These are phyloP conservation scores for Penicillium paradoxum DNA, from an alignment of 495 filamentous ascomycete genomes.

Conservation along the genomic window DNA sequence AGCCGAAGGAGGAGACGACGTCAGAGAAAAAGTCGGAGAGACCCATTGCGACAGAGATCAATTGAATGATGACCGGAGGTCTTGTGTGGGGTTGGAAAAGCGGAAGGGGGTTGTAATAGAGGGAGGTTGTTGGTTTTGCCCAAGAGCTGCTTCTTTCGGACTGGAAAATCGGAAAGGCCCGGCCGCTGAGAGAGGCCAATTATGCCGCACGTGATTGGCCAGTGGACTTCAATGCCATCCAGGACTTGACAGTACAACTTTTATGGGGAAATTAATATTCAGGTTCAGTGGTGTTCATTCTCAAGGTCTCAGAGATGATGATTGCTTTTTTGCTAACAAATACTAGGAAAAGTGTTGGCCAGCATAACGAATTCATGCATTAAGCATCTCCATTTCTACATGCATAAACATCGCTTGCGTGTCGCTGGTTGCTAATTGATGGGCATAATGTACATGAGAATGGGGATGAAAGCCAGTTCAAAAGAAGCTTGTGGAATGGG, in stretches of 20 bases:
- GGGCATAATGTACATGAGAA: conserved; percentile 20
- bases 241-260: neutral
- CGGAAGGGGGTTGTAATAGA: conserved; percentile 33
- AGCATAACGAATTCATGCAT: neutral
- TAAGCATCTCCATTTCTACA: neutral
- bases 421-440: conserved; percentile 8
- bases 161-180: conserved; percentile 45
- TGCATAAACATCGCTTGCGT: conserved; percentile 5
- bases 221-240: neutral
- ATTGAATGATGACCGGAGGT: conserved; percentile 34
- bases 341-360: neutral
- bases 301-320: neutral
- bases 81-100: conserved; percentile 16
- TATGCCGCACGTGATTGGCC: conserved; percentile 46
- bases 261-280: neutral
- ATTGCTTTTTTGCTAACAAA: neutral
- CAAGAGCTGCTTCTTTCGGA: conserved; percentile 29
- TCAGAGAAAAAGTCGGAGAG: conserved; percentile 61
- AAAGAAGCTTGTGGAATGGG: neutral
- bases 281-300: neutral
- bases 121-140: conserved; percentile 36
- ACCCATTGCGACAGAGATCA: conserved; percentile 51
- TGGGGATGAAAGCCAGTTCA: neutral
- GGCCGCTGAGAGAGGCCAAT: conserved; percentile 42
- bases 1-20: conserved; percentile 52